Percentiles rank a stretch among this genome's conserved stretches.
phyloP scores from a whole-genome alignment of 1,139 yeast genomes.

The Kodamaea arcana region DNA sequence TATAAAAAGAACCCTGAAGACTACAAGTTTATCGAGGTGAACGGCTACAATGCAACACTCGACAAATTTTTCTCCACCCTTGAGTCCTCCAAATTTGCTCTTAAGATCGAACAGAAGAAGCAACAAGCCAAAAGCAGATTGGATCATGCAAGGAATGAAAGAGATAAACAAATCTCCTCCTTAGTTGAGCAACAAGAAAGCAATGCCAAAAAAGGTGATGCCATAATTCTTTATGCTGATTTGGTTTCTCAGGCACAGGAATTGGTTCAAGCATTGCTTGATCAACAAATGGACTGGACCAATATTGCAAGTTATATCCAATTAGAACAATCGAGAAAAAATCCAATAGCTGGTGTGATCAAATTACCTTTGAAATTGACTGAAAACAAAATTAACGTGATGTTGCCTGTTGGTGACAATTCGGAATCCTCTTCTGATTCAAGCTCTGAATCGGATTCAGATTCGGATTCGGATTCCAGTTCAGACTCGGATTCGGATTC shows the following conservation, averaged over 20 bases:
- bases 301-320: constrained; percentile 74
- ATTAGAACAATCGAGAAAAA: constrained; percentile 65
- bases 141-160: constrained; percentile 70
- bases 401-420: constrained; percentile 46
- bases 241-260: constrained; percentile 67
- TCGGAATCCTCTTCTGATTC: constrained; percentile 21
- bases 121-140: constrained; percentile 69
- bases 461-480: constrained; percentile 27
- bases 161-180: constrained; percentile 65
- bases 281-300: constrained; percentile 93
- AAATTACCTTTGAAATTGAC: constrained; percentile 66
- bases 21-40: constrained; percentile 33
- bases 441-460: constrained; percentile 23
- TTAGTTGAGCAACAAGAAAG: constrained; percentile 60
- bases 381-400: constrained; percentile 62
- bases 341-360: constrained; percentile 59
- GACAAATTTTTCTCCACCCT: constrained; percentile 82
- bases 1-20: constrained; percentile 31
- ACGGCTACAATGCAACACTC: constrained; percentile 74
- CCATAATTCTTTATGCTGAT: constrained; percentile 66
- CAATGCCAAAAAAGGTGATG: constrained; percentile 67
- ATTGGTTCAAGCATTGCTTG: constrained; percentile 62
- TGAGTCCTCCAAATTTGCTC: constrained; percentile 73
- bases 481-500: constrained; percentile 28
- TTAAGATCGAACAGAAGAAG: constrained; percentile 73